A percentile compares a stretch with the other conserved stretches of the same genome.
Evolutionary conservation across 768 basidiomycete species (phyloP).

Genomic region (Phanerodontia chrysosporium): DNA sequence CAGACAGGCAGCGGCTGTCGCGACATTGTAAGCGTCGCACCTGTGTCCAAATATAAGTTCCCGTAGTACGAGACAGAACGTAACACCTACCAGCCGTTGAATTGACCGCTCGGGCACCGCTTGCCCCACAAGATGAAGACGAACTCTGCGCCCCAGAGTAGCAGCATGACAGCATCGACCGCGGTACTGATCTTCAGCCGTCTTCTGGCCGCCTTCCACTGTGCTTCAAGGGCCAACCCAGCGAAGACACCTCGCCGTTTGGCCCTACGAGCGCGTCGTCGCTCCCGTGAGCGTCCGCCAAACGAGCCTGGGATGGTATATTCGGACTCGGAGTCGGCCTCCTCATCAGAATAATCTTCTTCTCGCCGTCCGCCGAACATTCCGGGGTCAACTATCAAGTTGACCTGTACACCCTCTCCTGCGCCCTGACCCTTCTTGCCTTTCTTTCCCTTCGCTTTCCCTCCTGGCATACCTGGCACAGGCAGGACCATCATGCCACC

Average conservation of each 20-base stretch:
- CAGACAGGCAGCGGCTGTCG: conserved; percentile 58
- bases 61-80: background rate
- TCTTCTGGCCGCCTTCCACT: conserved; percentile 54
- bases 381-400: conserved; percentile 66
- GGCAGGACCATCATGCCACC: conserved; percentile 60
- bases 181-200: conserved; percentile 49
- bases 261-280: conserved; percentile 28
- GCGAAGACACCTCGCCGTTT: conserved; percentile 49
- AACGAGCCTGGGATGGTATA: conserved; percentile 25
- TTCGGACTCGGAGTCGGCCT: conserved; percentile 36
- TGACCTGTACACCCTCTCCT: conserved; percentile 59
- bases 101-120: conserved; percentile 59
- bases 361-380: conserved; percentile 42
- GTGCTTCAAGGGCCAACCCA: conserved; percentile 58
- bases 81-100: conserved; percentile 55
- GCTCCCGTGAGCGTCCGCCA: conserved; percentile 10
- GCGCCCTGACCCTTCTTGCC: conserved; percentile 27
- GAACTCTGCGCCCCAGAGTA: conserved; percentile 57
- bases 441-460: conserved; percentile 39
- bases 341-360: conserved; percentile 30
- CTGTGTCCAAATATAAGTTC: conserved; percentile 27
- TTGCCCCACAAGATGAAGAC: conserved; percentile 57
- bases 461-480: conserved; percentile 46
- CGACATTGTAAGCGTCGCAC: conserved; percentile 71
- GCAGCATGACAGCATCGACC: conserved; percentile 42